A percentile compares a stretch with the other conserved stretches of the same genome.
Evolutionary conservation across 768 basidiomycete species (phyloP).

Genomic region (Leccinum broughii): DNA sequence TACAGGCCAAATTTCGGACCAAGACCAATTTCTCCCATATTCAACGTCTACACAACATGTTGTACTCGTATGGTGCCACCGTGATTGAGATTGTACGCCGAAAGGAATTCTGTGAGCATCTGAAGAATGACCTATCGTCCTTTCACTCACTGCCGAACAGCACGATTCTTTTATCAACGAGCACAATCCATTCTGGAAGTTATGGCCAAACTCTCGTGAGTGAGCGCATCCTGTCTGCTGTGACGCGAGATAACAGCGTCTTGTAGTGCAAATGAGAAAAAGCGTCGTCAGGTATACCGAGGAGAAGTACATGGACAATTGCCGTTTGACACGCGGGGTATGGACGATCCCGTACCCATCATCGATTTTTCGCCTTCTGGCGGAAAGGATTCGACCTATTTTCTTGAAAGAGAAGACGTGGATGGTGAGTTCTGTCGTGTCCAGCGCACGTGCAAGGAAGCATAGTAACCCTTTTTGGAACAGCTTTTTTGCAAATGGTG

Average conservation of each 20-base stretch:
- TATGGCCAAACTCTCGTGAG: constrained; percentile 86
- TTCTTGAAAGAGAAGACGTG: constrained; percentile 68
- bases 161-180: constrained; percentile 77
- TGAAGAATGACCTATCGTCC: neutral
- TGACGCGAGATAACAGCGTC: constrained; percentile 6
- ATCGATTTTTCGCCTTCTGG: constrained; percentile 80
- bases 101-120: constrained; percentile 77
- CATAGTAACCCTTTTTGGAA: constrained; percentile 12
- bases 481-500: constrained; percentile 62
- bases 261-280: constrained; percentile 69
- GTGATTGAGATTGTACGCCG: constrained; percentile 88
- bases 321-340: constrained; percentile 80
- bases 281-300: constrained; percentile 82
- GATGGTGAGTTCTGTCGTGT: constrained; percentile 62
- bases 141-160: constrained; percentile 37
- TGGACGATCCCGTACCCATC: constrained; percentile 77
- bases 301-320: constrained; percentile 82
- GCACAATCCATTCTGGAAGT: constrained; percentile 81
- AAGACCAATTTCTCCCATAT: constrained; percentile 91
- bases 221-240: constrained; percentile 15
- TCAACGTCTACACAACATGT: constrained; percentile 81
- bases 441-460: neutral
- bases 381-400: constrained; percentile 59
- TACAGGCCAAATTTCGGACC: constrained; percentile 73
- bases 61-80: constrained; percentile 91